Percentiles rank a stretch among this genome's conserved stretches.
phyloP scores from a whole-genome alignment of 352 stramenopile species.

The Pythium aquatile region DNA sequence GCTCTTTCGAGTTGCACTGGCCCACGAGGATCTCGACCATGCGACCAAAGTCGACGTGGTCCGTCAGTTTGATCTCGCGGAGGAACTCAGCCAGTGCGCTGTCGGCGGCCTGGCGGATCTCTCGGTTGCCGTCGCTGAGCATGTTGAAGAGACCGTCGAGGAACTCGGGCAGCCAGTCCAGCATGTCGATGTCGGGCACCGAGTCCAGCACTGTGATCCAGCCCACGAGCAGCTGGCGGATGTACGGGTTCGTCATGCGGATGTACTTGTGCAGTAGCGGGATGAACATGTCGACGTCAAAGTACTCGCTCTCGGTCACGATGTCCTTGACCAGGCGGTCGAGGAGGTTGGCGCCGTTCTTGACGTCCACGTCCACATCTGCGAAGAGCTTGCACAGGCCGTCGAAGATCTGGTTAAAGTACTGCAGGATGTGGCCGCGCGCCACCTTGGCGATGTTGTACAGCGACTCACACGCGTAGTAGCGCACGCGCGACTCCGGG shows the following conservation, averaged over 20 bases:
- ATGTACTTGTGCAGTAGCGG: constrained; percentile 99
- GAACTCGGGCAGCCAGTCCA: constrained; percentile 97
- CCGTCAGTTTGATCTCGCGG: constrained; percentile 95
- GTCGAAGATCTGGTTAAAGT: constrained; percentile 99
- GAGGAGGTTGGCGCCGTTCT: constrained; percentile 93
- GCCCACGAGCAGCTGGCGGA: constrained; percentile 96
- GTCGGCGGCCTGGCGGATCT: constrained; percentile 97
- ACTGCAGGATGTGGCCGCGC: constrained; percentile 92
- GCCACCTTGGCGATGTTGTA: constrained; percentile 99
- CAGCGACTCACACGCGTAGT: constrained; percentile 99
- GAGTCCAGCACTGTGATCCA: constrained; percentile 99
- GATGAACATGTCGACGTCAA: constrained; percentile 99
- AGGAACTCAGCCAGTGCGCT: constrained; percentile 94
- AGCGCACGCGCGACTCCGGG: constrained; percentile 95
- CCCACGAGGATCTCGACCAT: constrained; percentile 97
- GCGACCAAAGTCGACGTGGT: constrained; percentile 96
- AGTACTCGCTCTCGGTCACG: constrained; percentile 97
- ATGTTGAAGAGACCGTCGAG: constrained; percentile 99
- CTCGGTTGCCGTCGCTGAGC: constrained; percentile 97
- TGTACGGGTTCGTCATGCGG: constrained; percentile 98
- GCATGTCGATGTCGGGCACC: constrained; percentile 99
- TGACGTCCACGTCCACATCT: constrained; percentile 99
- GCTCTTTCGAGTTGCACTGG: constrained; percentile 97
- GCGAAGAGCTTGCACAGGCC: constrained; percentile 95
- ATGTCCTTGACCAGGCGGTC: constrained; percentile 98